A percentile compares a stretch with the other conserved stretches of the same genome.
Conservation (phyloP, 2,329 filamentous ascomycete genomes). For the Penicillium corylophilum region DNA sequence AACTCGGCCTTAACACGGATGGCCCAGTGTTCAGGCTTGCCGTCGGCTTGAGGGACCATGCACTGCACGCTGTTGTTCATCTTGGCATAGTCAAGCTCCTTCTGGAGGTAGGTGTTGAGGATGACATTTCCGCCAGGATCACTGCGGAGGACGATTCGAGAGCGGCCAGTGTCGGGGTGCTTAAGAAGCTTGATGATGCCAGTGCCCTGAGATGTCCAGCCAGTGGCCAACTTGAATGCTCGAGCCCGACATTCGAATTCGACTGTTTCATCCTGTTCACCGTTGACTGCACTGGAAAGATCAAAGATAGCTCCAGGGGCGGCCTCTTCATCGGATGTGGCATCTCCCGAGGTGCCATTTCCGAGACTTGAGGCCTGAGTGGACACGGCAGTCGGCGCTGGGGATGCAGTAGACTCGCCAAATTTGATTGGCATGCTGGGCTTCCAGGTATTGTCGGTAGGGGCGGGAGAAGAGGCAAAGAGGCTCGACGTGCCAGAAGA, state of each 20-base stretch:
- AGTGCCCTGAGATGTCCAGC: constrained; percentile 69
- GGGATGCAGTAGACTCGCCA: constrained; percentile 23
- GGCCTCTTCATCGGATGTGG: constrained; percentile 39
- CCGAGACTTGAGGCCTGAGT: constrained; percentile 37
- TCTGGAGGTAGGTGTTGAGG: constrained; percentile 67
- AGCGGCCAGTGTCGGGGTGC: constrained; percentile 66
- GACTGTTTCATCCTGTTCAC: constrained; percentile 70
- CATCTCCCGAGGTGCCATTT: constrained; percentile 48
- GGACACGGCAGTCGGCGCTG: constrained; percentile 26
- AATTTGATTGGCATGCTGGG: constrained; percentile 50
- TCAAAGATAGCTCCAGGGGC: constrained; percentile 58
- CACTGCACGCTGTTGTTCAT: constrained; percentile 48
- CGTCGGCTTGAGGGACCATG: constrained; percentile 55
- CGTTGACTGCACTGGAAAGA: constrained; percentile 64
- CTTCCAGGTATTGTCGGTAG: constrained; percentile 50
- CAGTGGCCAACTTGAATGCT: constrained; percentile 60
- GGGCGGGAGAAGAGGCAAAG: constrained; percentile 15
- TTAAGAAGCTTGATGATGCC: constrained; percentile 72
- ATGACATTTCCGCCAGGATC: constrained; percentile 72
- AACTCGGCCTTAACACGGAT: constrained; percentile 60
- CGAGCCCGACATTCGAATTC: constrained; percentile 71
- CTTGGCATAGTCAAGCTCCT: constrained; percentile 62
- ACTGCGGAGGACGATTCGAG: constrained; percentile 70
- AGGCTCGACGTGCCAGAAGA: constrained; percentile 18
- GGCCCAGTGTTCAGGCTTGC: constrained; percentile 67